Evolutionary conservation across 495 filamentous ascomycete genomes (phyloP).

Genomic region (Collariella sp.): DNA sequence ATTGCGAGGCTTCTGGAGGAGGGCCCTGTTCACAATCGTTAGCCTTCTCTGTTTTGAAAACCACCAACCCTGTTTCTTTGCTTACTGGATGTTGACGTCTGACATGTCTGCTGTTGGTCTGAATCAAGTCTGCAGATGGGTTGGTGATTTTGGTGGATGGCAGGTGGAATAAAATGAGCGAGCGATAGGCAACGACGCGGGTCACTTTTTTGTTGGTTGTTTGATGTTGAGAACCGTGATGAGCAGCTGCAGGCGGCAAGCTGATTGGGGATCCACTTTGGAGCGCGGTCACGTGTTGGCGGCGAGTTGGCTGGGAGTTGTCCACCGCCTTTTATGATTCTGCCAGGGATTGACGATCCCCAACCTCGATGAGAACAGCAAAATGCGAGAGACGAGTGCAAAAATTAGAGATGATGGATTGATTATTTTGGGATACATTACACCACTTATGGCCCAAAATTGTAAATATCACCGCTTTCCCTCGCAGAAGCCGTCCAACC

Average conservation of each 20-base stretch:
- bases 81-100: conserved; percentile 24
- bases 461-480: no score
- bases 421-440: no score
- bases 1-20: conserved; percentile 25
- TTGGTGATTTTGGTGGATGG: neutral
- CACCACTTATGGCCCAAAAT: no score
- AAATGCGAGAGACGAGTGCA: no score
- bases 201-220: conserved; percentile 3
- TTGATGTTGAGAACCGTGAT: conserved; percentile 11
- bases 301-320: no score
- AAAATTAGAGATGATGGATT: no score
- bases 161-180: neutral
- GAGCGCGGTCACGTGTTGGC: conserved; percentile 6
- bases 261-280: neutral
- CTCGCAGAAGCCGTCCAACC: no score
- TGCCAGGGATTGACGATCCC: no score
- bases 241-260: neutral
- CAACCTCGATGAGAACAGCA: no score
- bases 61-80: no score
- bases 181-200: neutral
- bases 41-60: no score
- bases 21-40: conserved; percentile 11
- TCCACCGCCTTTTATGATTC: no score
- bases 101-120: conserved; percentile 15
- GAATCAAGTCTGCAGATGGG: neutral